Evolutionary conservation across 352 stramenopile species (phyloP).

Genomic region (Phytophthora constricta): DNA sequence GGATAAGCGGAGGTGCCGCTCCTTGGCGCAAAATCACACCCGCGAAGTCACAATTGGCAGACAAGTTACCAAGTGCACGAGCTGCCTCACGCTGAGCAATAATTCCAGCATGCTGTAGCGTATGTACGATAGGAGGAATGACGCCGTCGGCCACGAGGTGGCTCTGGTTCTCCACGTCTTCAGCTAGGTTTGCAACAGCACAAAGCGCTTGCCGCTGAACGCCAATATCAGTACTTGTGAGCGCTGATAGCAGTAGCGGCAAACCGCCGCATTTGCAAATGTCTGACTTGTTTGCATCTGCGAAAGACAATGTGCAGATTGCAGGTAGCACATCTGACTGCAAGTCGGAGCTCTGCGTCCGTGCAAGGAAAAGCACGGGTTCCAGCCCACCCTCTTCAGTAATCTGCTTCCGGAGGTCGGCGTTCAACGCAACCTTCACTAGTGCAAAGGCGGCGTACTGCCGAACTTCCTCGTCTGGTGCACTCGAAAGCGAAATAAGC

Average conservation of each 20-base stretch:
- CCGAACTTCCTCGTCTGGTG: slow-evolving; percentile 92
- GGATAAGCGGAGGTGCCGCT: slow-evolving; percentile 83
- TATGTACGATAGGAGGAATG: slow-evolving; percentile 87
- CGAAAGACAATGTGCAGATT: slow-evolving; percentile 93
- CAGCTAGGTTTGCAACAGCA: slow-evolving; percentile 94
- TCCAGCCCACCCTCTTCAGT: slow-evolving; percentile 96
- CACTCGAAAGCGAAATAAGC: slow-evolving; percentile 95
- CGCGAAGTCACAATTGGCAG: slow-evolving; percentile 95
- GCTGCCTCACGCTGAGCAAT: slow-evolving; percentile 93
- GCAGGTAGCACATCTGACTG: slow-evolving; percentile 92
- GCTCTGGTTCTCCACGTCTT: slow-evolving; percentile 94
- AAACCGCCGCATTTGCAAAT: slow-evolving; percentile 95
- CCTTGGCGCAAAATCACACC: slow-evolving; percentile 92
- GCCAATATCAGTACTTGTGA: slow-evolving; percentile 72
- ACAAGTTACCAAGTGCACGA: slow-evolving; percentile 93
- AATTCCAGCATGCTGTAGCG: slow-evolving; percentile 75
- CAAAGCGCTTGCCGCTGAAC: slow-evolving; percentile 94
- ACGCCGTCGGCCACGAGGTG: slow-evolving; percentile 89
- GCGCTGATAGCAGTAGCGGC: slow-evolving; percentile 84
- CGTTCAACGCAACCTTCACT: slow-evolving; percentile 96
- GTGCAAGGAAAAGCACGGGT: slow-evolving; percentile 95
- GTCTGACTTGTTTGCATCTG: slow-evolving; percentile 93
- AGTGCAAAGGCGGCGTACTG: slow-evolving; percentile 96
- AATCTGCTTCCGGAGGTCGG: slow-evolving; percentile 93
- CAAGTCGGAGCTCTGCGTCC: slow-evolving; percentile 92